A percentile compares a stretch with the other conserved stretches of the same genome.
Evolutionary conservation across 257 asterid genomes (phyloP).

Genomic region (Mentha longifolia): DNA sequence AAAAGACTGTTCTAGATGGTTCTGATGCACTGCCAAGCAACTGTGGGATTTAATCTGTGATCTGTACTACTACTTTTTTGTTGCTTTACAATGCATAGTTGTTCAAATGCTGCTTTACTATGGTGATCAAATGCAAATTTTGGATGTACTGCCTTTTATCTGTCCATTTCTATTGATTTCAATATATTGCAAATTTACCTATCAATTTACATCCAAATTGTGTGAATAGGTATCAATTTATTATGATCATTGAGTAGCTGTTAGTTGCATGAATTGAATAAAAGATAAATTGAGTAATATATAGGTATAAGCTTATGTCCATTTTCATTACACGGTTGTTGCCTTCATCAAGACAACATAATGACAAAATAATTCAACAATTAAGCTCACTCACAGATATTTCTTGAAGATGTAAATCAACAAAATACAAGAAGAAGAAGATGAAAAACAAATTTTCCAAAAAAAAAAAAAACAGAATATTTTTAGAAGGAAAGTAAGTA

Average conservation of each 20-base stretch:
- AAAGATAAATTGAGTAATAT: too few relatives aligned
- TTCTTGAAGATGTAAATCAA: not conserved
- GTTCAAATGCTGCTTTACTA: not conserved
- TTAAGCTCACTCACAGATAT: slow-evolving; percentile 19
- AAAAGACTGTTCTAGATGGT: not conserved
- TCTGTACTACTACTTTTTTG: not conserved
- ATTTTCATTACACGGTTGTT: slow-evolving; percentile 21
- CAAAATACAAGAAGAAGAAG: slow-evolving; percentile 7
- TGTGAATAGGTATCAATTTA: too few relatives aligned
- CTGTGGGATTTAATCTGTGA: not conserved
- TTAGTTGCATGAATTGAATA: too few relatives aligned
- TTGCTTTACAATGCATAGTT: not conserved
- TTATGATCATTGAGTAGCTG: not conserved
- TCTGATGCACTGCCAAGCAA: not conserved
- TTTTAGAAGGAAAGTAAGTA: not conserved
- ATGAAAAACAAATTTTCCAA: not conserved
- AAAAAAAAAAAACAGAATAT: not conserved
- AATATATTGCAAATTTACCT: too few relatives aligned
- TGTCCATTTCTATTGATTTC: too few relatives aligned
- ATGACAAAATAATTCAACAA: slow-evolving; percentile 17
- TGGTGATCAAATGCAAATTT: not conserved
- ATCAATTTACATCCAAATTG: too few relatives aligned
- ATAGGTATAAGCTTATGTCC: slow-evolving; percentile 22
- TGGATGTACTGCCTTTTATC: too few relatives aligned
- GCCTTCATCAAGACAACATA: slow-evolving; percentile 28